These are phyloP conservation scores for Paxillus involutus DNA, from an alignment of 768 basidiomycete species.

Conservation along the genomic window DNA sequence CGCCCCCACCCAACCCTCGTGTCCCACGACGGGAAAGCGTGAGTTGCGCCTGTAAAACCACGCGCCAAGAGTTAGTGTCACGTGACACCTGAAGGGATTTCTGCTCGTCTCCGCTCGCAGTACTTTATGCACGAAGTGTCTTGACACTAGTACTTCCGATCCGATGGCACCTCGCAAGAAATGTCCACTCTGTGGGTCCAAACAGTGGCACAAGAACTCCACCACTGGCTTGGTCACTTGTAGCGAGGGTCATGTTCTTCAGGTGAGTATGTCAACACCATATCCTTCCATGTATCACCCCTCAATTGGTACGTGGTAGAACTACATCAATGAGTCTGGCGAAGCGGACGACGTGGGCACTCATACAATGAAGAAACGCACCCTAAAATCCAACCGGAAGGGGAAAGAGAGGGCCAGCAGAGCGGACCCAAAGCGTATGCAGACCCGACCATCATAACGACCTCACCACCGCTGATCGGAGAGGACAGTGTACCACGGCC, in stretches of 20 bases:
- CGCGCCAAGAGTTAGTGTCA: no score
- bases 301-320: slow-evolving; percentile 40
- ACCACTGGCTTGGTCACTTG: slow-evolving; percentile 81
- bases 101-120: no score
- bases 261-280: slow-evolving; percentile 46
- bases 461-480: not conserved
- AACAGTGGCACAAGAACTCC: slow-evolving; percentile 85
- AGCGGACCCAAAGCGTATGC: slow-evolving; percentile 60
- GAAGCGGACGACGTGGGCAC: slow-evolving; percentile 65
- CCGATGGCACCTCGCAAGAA: slow-evolving; percentile 61
- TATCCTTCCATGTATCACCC: not conserved
- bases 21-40: no score
- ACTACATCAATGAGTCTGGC: slow-evolving; percentile 78
- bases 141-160: not conserved
- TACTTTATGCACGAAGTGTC: no score
- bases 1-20: no score
- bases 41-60: no score
- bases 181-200: slow-evolving; percentile 80
- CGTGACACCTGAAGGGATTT: no score
- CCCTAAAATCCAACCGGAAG: slow-evolving; percentile 56
- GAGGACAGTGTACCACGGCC: slow-evolving; percentile 76
- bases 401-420: slow-evolving; percentile 49
- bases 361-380: slow-evolving; percentile 65
- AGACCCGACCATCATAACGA: not conserved
- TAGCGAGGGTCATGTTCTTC: slow-evolving; percentile 88